These are phyloP conservation scores for Serendipita sp. DNA, from an alignment of 768 basidiomycete genomes.

Conservation along the genomic window DNA sequence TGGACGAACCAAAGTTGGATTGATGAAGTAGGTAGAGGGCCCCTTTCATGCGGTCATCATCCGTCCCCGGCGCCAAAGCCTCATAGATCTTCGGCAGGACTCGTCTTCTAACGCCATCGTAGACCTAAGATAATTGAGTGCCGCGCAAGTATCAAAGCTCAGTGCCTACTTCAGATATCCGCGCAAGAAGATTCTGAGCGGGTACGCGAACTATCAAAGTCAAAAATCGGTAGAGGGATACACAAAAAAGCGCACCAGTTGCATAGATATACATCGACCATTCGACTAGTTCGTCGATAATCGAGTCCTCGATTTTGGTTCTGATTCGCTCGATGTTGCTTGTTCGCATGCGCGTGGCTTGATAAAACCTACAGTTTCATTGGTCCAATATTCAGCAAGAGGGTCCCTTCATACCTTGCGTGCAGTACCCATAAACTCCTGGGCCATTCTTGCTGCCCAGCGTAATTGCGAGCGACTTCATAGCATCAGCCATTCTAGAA, in stretches of 20 bases:
- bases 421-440: constrained; percentile 51
- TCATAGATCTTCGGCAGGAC: constrained; percentile 42
- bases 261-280: constrained; percentile 73
- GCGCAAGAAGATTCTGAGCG: neutral
- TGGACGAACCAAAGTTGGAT: constrained; percentile 38
- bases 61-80: constrained; percentile 48
- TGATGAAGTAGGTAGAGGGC: constrained; percentile 65
- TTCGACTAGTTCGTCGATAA: constrained; percentile 57
- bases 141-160: neutral
- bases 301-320: constrained; percentile 38
- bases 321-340: constrained; percentile 56
- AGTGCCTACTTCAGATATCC: neutral
- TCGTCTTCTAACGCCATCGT: constrained; percentile 54
- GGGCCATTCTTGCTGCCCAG: constrained; percentile 63
- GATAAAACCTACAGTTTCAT: constrained; percentile 17
- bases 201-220: neutral
- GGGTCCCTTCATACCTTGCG: constrained; percentile 33
- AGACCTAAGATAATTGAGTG: constrained; percentile 27
- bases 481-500: constrained; percentile 4
- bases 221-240: neutral
- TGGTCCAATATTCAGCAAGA: neutral
- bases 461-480: constrained; percentile 44
- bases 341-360: constrained; percentile 53
- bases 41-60: constrained; percentile 88
- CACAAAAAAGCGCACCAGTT: constrained; percentile 20